These are phyloP conservation scores for Mycena haematopus DNA, from an alignment of 768 basidiomycete species.

Conservation along the genomic window DNA sequence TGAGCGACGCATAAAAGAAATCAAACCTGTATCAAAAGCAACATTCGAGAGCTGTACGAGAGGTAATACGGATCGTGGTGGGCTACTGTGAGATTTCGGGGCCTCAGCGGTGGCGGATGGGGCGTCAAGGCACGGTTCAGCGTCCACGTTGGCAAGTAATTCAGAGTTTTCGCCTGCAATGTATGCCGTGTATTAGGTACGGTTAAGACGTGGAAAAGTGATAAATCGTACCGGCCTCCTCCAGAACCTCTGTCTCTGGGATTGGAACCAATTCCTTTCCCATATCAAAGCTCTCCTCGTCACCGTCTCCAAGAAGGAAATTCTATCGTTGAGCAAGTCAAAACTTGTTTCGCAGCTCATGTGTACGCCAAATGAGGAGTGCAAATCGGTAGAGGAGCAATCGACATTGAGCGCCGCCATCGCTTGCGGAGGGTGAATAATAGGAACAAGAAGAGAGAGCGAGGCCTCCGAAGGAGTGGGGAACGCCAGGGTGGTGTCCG, in stretches of 20 bases:
- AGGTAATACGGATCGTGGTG: background rate
- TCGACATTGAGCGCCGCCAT: slow-evolving; percentile 35
- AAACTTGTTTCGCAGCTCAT: slow-evolving; percentile 52
- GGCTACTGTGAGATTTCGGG: background rate
- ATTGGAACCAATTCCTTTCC: slow-evolving; percentile 15
- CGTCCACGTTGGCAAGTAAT: background rate
- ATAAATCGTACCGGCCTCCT: slow-evolving; percentile 4
- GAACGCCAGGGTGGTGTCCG: slow-evolving; percentile 27
- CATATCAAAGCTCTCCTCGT: slow-evolving; percentile 50
- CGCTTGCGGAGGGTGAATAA: slow-evolving; percentile 23
- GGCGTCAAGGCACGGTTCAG: background rate
- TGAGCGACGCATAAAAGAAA: background rate
- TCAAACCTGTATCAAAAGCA: slow-evolving; percentile 15
- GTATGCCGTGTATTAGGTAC: background rate
- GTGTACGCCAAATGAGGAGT: slow-evolving; percentile 55
- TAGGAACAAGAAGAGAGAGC: slow-evolving; percentile 36
- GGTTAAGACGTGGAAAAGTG: background rate
- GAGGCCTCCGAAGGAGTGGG: slow-evolving; percentile 29
- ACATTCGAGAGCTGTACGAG: background rate
- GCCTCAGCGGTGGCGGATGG: background rate
- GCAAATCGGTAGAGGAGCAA: slow-evolving; percentile 52
- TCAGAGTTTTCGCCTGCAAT: background rate
- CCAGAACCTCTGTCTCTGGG: slow-evolving; percentile 2
- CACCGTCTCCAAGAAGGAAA: slow-evolving; percentile 52
- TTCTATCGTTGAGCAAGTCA: slow-evolving; percentile 58